These are phyloP conservation scores for Fusarium nanum DNA, from an alignment of 2,329 filamentous ascomycete genomes.

Conservation along the genomic window DNA sequence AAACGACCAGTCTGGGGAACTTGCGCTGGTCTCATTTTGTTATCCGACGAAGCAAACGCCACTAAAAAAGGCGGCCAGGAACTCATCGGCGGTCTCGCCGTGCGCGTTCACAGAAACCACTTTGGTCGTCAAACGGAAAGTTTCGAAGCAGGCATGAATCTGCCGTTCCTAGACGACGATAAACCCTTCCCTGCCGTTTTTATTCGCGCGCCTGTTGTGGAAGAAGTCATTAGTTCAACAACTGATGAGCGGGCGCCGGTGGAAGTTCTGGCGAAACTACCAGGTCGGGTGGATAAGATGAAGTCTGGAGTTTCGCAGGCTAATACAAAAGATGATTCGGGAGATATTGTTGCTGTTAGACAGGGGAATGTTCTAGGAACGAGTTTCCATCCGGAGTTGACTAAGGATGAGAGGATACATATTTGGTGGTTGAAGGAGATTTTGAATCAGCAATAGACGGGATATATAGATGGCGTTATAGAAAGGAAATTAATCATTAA, in stretches of 20 bases:
- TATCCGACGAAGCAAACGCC: constrained; percentile 87
- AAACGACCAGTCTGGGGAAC: constrained; percentile 94
- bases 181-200: constrained; percentile 81
- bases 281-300: constrained; percentile 54
- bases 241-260: constrained; percentile 54
- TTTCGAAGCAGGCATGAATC: constrained; percentile 79
- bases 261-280: constrained; percentile 64
- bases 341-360: constrained; percentile 87
- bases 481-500: constrained; percentile 14
- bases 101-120: constrained; percentile 92
- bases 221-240: constrained; percentile 70
- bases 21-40: constrained; percentile 91
- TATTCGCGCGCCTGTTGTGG: constrained; percentile 93
- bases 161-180: constrained; percentile 72
- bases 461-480: constrained; percentile 25
- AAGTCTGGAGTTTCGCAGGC: constrained; percentile 54
- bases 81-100: constrained; percentile 89
- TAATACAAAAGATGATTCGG: constrained; percentile 57
- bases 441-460: constrained; percentile 37
- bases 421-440: constrained; percentile 89
- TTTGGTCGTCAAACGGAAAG: constrained; percentile 95
- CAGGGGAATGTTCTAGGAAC: constrained; percentile 95
- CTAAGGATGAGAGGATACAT: constrained; percentile 87
- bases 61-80: constrained; percentile 94
- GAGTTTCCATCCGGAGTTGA: constrained; percentile 96